Base-by-base conservation (phyloP, 352 stramenopile genomes). In the Globisporangium emineosum region DNA sequence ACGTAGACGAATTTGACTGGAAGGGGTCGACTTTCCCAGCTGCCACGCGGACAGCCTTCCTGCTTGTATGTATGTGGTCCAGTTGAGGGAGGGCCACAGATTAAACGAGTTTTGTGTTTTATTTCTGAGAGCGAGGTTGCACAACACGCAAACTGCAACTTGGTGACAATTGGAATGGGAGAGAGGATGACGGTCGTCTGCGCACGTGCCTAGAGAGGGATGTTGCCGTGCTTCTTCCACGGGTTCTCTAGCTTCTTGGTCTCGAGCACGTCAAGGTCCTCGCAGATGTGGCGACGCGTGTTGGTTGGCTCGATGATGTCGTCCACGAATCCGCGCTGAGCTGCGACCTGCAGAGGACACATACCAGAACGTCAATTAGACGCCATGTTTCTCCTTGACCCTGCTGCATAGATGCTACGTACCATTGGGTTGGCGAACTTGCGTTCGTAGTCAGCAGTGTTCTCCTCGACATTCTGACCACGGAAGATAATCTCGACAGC, bases 401-500 rank as follows among this genome's bases (percentile, higher is more conserved):
- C 19, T 15, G 37, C 19, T 6, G 37, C 19, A n/a, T 10, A 17
- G n/a, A 17, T 45, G 37, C 15, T 17, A 47, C 17, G 17, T 23
- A 47, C 89, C 87, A 99, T 93, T 12, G 96, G 96, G 76, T 98
- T 98, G 45, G 96, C 95, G 75, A 99, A 99, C 68, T 96, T 94
- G 60, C 91, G 81, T 43, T 94, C 90, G 77, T 99, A 99, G 70
- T 99, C 96, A 43, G 83, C 88, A 65, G 96, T 98, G 68, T 98
- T 94, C 64, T 98, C 85, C 67, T 98, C 96, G 33, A 98, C 83
- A 68, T 99, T 89, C 77, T 98, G 83, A 62, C 96, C 96, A 29
- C 95, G 81, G 81, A 99, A 99, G 68, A 99, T 98, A 67, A 99
- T 99, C 71, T 99, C 96, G 27, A 98, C 96, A 3, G 97, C 97